Percentiles rank a stretch among this genome's conserved stretches.
These are phyloP conservation scores for Globisporangium recalcitrans DNA, from an alignment of 352 stramenopile species.

Conservation along the genomic window DNA sequence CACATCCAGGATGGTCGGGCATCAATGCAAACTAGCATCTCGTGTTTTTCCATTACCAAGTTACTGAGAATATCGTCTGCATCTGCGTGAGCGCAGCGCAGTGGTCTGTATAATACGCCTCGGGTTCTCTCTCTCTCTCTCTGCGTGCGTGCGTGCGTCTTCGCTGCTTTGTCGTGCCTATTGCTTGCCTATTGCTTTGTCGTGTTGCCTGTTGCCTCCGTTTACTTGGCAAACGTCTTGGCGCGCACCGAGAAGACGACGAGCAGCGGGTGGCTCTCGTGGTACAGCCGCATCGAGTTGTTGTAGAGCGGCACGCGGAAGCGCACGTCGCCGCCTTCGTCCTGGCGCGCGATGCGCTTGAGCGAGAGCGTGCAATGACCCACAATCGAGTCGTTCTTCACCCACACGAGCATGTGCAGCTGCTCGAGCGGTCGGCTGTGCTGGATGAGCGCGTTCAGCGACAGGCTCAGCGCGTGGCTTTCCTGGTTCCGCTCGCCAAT, in stretches of 20 bases:
- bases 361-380: conserved; percentile 79
- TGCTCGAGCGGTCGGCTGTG: conserved; percentile 65
- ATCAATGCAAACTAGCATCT: too few relatives aligned
- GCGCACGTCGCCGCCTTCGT: conserved; percentile 63
- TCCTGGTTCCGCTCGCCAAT: conserved; percentile 60
- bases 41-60: too few relatives aligned
- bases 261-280: conserved; percentile 62
- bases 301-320: conserved; percentile 76
- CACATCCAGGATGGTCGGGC: neutral
- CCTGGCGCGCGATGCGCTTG: conserved; percentile 65
- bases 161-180: too few relatives aligned
- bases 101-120: neutral
- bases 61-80: neutral
- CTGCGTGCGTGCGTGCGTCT: neutral
- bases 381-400: conserved; percentile 72
- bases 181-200: neutral
- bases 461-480: conserved; percentile 48
- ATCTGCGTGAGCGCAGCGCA: neutral
- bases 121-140: neutral
- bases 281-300: conserved; percentile 73
- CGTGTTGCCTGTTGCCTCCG: neutral
- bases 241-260: conserved; percentile 73
- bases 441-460: conserved; percentile 70
- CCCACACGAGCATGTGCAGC: conserved; percentile 83
- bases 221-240: conserved; percentile 83